These are phyloP conservation scores for Coemansia sp. DNA, from an alignment of 371 early-diverging fungal species.

Conservation along the genomic window DNA sequence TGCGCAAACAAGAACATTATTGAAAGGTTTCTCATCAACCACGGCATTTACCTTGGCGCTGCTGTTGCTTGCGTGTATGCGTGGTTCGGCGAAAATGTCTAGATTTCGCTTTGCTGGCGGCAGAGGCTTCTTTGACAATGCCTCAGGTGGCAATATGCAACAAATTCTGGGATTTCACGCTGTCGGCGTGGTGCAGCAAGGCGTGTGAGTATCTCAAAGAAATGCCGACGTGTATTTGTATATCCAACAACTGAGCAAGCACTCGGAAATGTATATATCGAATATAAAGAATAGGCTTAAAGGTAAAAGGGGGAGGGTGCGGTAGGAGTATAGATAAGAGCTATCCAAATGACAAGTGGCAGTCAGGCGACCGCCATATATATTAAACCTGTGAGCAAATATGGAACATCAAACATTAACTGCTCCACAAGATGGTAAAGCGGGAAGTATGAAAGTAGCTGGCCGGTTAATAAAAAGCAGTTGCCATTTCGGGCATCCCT, in stretches of 20 bases:
- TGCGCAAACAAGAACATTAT: background rate
- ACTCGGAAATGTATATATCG: background rate
- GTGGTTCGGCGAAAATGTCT: background rate
- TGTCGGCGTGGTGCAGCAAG: background rate
- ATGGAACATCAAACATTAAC: conserved; percentile 6
- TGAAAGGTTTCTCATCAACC: no score
- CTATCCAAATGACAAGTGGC: background rate
- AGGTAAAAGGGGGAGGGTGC: background rate
- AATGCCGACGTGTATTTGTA: background rate
- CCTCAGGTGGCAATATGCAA: background rate
- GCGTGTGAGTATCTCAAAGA: background rate
- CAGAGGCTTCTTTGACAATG: background rate
- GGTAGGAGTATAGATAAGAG: background rate
- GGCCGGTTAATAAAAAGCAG: conserved; percentile 9
- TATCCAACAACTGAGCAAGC: background rate
- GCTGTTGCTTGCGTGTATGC: background rate
- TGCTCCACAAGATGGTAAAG: conserved; percentile 16
- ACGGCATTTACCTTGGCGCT: background rate
- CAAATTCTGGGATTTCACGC: background rate
- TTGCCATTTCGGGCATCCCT: background rate
- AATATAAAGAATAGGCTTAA: background rate
- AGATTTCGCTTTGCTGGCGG: background rate
- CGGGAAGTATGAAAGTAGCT: conserved; percentile 6
- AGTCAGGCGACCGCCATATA: background rate
- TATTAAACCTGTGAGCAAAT: background rate